Conservation (phyloP, 345 rosid genomes). For the Hibiscus syriacus region DNA sequence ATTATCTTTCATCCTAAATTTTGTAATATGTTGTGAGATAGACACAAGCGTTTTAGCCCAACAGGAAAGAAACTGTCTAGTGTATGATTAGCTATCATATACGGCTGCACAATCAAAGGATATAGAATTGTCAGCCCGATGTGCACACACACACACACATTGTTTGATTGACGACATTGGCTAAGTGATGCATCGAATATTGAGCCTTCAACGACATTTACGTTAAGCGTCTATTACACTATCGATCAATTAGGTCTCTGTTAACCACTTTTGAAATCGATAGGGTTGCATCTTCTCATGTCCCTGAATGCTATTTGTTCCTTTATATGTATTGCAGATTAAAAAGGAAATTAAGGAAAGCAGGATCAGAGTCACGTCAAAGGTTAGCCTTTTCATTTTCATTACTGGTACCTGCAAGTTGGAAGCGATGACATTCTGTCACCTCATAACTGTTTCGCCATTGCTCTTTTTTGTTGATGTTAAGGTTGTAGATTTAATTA, state of each 20-base stretch:
- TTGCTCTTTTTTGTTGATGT: slow-evolving; percentile 21
- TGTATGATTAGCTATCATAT: neutral
- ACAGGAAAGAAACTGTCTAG: neutral
- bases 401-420: neutral
- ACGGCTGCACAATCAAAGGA: neutral
- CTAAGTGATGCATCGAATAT: neutral
- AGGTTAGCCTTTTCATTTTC: slow-evolving; percentile 33
- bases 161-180: neutral
- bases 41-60: neutral
- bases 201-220: neutral
- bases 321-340: slow-evolving; percentile 35
- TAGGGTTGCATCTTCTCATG: neutral
- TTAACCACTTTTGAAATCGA: neutral
- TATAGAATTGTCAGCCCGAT: neutral
- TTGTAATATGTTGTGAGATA: neutral
- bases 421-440: neutral
- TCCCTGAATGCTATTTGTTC: neutral
- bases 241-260: neutral
- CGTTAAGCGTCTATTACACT: neutral
- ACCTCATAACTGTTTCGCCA: neutral
- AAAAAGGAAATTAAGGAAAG: slow-evolving; percentile 88
- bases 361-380: slow-evolving; percentile 78
- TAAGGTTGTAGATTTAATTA: slow-evolving; percentile 79
- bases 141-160: neutral
- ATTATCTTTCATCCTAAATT: neutral